phyloP scores from a whole-genome alignment of 176 grass and related monocot species.

The Tillandsia leiboldiana region DNA sequence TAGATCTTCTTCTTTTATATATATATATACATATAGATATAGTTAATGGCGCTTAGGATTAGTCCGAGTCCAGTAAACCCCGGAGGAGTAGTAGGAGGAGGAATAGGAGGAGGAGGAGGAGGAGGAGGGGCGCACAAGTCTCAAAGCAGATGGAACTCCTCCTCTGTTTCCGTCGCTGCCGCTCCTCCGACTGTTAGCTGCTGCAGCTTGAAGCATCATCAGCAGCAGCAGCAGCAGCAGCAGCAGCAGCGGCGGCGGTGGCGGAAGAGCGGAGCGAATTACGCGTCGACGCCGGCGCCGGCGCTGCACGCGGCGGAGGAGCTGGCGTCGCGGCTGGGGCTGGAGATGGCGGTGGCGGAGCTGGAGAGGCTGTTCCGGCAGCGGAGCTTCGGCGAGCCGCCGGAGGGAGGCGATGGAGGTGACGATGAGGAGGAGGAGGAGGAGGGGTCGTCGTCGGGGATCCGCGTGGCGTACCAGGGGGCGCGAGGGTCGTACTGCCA shows the following conservation, averaged over 20 bases:
- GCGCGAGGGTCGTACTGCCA: slow-evolving; percentile 26
- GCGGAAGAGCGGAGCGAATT: not conserved
- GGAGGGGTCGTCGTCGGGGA: no score
- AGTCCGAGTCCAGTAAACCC: not conserved
- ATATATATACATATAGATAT: not conserved
- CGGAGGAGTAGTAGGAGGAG: no score
- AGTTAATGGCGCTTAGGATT: not conserved
- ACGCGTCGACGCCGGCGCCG: not conserved
- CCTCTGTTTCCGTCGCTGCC: no score
- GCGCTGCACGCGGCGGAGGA: not conserved
- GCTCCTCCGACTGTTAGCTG: no score
- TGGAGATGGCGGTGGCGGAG: not conserved
- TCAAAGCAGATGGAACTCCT: no score
- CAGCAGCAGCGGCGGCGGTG: not conserved
- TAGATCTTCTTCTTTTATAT: not conserved
- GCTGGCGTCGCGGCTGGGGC: not conserved
- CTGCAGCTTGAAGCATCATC: not conserved
- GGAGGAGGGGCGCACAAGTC: no score
- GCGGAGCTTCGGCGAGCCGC: not conserved
- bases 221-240: not conserved
- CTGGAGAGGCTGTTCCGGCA: not conserved
- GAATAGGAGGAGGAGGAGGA: no score
- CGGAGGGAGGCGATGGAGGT: not conserved
- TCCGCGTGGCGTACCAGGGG: slow-evolving; percentile 26
- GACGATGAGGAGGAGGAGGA: no score